phyloP scores from a whole-genome alignment of 306 rosid species.

The Prunus mira region DNA sequence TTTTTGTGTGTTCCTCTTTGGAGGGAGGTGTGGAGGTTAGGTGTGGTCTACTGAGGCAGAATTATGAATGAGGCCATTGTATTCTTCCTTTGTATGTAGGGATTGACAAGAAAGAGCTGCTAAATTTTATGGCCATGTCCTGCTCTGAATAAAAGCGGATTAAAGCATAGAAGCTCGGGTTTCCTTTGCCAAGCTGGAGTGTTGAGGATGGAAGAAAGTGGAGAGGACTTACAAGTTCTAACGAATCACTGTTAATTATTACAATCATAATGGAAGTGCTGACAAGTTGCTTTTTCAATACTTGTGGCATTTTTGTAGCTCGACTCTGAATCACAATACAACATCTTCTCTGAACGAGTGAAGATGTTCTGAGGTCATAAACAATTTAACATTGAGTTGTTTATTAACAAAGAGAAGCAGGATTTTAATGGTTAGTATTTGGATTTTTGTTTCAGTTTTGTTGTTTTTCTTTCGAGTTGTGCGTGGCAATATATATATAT shows the following conservation, averaged over 20 bases:
- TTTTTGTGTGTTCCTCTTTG: background rate
- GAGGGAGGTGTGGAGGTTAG: background rate
- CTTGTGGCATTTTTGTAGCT: background rate
- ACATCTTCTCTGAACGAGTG: background rate
- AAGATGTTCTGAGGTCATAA: background rate
- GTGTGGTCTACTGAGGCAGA: background rate
- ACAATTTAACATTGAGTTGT: background rate
- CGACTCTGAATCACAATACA: background rate
- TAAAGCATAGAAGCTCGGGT: background rate
- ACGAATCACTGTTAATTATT: background rate
- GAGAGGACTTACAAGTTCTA: background rate
- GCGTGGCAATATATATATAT: too few relatives aligned
- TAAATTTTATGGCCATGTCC: background rate
- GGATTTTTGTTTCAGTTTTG: background rate
- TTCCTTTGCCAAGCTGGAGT: background rate
- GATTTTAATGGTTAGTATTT: too few relatives aligned
- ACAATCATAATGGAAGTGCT: background rate
- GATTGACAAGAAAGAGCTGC: background rate
- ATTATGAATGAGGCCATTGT: background rate
- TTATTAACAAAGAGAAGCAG: background rate
- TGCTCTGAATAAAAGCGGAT: background rate
- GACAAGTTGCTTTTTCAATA: background rate
- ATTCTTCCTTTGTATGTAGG: background rate
- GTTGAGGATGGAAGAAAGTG: background rate
- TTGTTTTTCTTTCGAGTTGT: too few relatives aligned